Conservation (phyloP, 2,329 filamentous ascomycete genomes). For the Mycosphaerella arachidis region DNA sequence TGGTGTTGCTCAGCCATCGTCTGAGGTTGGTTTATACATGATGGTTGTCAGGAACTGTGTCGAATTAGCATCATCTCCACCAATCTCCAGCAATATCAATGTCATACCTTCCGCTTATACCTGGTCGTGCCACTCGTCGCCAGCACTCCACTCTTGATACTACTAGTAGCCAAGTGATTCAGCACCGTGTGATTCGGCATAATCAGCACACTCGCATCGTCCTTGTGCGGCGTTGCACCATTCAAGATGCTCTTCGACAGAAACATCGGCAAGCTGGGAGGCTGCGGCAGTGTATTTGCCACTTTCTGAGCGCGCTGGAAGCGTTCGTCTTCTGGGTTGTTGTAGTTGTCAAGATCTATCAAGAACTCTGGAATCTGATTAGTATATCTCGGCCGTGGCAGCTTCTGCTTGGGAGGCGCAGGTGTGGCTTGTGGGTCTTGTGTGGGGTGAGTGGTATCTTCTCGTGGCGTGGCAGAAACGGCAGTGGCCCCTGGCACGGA, state of each 20-base stretch:
- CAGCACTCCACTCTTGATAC: constrained; percentile 93
- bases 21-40: constrained; percentile 83
- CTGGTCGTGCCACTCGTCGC: constrained; percentile 96
- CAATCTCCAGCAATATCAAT: not conserved
- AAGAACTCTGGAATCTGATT: constrained; percentile 77
- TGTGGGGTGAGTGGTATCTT: constrained; percentile 6
- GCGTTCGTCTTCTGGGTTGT: constrained; percentile 59
- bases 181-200: constrained; percentile 97
- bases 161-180: constrained; percentile 94
- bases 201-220: constrained; percentile 93
- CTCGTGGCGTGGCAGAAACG: constrained; percentile 6
- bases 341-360: constrained; percentile 67
- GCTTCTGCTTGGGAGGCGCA: constrained; percentile 22
- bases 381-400: constrained; percentile 59
- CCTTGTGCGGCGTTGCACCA: constrained; percentile 84
- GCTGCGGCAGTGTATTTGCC: constrained; percentile 73
- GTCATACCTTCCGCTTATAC: constrained; percentile 81
- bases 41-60: constrained; percentile 90
- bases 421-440: constrained; percentile 13
- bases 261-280: constrained; percentile 83
- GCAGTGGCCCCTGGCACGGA: constrained; percentile 8
- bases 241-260: constrained; percentile 93
- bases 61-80: constrained; percentile 11
- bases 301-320: constrained; percentile 72
- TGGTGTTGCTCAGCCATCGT: constrained; percentile 28